Percentiles rank a stretch among this genome's conserved stretches.
phyloP scores from a whole-genome alignment of 768 basidiomycete genomes.

The Hebeloma cylindrosporum region DNA sequence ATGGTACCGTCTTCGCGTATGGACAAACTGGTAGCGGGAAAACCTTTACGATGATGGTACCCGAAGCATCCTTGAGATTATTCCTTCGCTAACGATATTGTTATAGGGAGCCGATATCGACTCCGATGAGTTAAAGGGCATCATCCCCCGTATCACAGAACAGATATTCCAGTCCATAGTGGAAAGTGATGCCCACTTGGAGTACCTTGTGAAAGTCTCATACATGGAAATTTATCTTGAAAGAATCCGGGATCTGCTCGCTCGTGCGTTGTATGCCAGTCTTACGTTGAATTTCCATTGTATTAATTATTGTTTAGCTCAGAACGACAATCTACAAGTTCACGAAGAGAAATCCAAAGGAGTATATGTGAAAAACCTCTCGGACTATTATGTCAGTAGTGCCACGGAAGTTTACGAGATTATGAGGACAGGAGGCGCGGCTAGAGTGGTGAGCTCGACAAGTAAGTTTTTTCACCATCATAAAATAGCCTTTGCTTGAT shows the following conservation, averaged over 20 bases:
- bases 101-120: conserved; percentile 95
- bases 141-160: conserved; percentile 97
- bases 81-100: conserved; percentile 11
- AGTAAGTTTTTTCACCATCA: conserved; percentile 52
- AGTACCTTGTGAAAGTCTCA: conserved; percentile 98
- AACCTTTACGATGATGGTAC: conserved; percentile 99
- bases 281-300: conserved; percentile 1
- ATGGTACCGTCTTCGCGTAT: conserved; percentile 91
- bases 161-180: conserved; percentile 99
- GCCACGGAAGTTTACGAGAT: conserved; percentile 97
- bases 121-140: conserved; percentile 87
- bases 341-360: conserved; percentile 98
- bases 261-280: conserved; percentile 66
- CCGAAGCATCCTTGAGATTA: conserved; percentile 15
- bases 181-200: conserved; percentile 90
- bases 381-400: conserved; percentile 97
- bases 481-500: background rate
- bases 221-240: conserved; percentile 99
- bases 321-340: conserved; percentile 97
- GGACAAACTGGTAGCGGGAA: conserved; percentile 89
- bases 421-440: conserved; percentile 93
- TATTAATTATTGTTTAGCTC: conserved; percentile 48
- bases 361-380: conserved; percentile 96
- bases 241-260: conserved; percentile 89
- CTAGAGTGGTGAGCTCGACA: conserved; percentile 90